These are phyloP conservation scores for Kalanchoe fedtschenkoi DNA, from an alignment of 164 flowering plant genomes.

Conservation along the genomic window DNA sequence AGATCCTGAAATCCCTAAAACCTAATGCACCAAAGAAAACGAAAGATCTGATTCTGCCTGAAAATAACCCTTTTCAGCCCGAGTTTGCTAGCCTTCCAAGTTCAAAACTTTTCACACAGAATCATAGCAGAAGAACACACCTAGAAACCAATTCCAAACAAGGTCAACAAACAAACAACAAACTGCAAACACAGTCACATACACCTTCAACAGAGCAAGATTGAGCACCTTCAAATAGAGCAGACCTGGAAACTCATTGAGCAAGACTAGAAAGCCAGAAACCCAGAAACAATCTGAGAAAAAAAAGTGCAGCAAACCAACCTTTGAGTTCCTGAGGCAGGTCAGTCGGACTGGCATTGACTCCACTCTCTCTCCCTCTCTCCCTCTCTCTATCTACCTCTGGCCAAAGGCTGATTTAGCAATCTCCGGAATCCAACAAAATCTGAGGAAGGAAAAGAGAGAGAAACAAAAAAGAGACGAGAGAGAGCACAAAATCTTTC, in stretches of 20 bases:
- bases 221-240: neutral
- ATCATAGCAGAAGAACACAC: neutral
- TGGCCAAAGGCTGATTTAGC: neutral
- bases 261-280: too few relatives aligned
- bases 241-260: too few relatives aligned
- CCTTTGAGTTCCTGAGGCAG: conserved; percentile 1
- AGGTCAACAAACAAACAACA: neutral
- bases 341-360: conserved; percentile 1
- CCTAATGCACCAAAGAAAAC: too few relatives aligned
- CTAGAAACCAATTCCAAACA: neutral
- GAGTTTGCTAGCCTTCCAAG: neutral
- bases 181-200: too few relatives aligned
- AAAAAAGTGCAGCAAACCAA: neutral
- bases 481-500: neutral
- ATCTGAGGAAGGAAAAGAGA: neutral
- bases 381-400: neutral
- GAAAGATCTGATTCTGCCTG: neutral
- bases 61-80: neutral
- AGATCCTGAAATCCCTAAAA: too few relatives aligned
- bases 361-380: neutral
- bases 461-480: neutral
- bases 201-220: neutral
- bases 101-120: neutral
- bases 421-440: neutral
- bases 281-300: neutral